Conservation (phyloP, 495 filamentous ascomycete species). For the Neurospora pannonica region DNA sequence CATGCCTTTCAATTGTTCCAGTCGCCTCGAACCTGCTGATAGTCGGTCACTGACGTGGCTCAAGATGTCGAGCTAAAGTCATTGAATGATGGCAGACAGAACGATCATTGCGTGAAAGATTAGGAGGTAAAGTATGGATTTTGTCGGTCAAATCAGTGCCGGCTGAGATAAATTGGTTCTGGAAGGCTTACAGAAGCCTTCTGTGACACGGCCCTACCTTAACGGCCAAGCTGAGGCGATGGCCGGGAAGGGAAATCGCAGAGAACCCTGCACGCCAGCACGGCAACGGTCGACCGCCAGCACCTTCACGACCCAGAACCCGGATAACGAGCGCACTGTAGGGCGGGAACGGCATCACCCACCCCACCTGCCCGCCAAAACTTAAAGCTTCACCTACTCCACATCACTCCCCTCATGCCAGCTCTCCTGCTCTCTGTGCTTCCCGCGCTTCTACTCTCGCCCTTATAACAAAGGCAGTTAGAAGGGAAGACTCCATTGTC, state of each 20-base stretch:
- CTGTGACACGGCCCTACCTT: not conserved
- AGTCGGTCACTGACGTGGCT: not conserved
- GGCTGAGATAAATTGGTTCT: not conserved
- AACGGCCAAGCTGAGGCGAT: not conserved
- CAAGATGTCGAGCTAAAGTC: not conserved
- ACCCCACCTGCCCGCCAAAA: slow-evolving; percentile 24
- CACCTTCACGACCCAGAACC: not conserved
- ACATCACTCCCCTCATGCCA: slow-evolving; percentile 9
- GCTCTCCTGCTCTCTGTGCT: slow-evolving; percentile 3
- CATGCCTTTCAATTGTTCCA: not conserved
- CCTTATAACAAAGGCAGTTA: not conserved
- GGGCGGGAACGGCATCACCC: slow-evolving; percentile 14
- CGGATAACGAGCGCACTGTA: slow-evolving; percentile 5
- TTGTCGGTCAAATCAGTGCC: not conserved
- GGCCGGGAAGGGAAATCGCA: not conserved
- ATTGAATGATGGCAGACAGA: not conserved
- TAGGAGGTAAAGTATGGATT: not conserved
- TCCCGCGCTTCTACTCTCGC: not conserved
- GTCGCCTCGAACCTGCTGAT: not conserved
- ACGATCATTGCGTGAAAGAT: not conserved
- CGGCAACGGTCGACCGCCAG: not conserved
- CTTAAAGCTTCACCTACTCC: slow-evolving; percentile 21
- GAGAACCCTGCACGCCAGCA: not conserved
- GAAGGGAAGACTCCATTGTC: not conserved
- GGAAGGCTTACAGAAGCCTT: not conserved